Evolutionary conservation across 306 rosid genomes (phyloP).

Genomic region (Trifolium subterraneum): DNA sequence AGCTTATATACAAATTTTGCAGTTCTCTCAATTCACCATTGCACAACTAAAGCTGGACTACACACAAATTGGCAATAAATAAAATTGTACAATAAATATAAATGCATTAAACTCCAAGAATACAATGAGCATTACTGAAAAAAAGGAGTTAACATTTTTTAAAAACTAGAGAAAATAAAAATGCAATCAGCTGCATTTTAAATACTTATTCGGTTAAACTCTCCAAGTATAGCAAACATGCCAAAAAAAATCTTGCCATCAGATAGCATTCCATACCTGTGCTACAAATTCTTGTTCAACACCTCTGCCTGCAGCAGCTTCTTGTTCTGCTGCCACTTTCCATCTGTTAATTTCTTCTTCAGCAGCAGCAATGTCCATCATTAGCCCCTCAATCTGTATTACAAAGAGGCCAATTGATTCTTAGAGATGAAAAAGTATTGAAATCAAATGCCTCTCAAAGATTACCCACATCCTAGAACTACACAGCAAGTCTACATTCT

Average conservation of each 20-base stretch:
- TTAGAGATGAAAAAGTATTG: constrained; percentile 24
- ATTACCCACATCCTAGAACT: constrained; percentile 20
- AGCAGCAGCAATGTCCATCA: constrained; percentile 97
- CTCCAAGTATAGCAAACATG: constrained; percentile 13
- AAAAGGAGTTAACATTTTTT: too few species aligned
- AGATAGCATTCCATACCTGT: constrained; percentile 71
- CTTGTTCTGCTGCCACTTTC: constrained; percentile 98
- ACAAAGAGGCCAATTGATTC: constrained; percentile 36
- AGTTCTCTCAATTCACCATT: constrained; percentile 15
- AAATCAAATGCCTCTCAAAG: constrained; percentile 27
- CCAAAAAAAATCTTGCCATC: constrained; percentile 1
- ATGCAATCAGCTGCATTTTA: not conserved
- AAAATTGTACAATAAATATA: not conserved
- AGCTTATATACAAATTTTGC: not conserved
- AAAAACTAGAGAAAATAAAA: not conserved
- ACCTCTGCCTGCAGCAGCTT: constrained; percentile 97
- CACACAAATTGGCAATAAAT: not conserved
- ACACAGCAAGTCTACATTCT: constrained; percentile 7
- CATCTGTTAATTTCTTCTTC: constrained; percentile 98
- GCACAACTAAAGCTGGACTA: constrained; percentile 23
- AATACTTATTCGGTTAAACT: constrained; percentile 1
- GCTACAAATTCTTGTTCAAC: constrained; percentile 88
- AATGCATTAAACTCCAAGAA: constrained; percentile 20
- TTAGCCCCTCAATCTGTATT: constrained; percentile 89
- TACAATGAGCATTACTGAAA: not conserved